phyloP scores from a whole-genome alignment of 1,284 basidiomycete species.

The Tilletia setariae region DNA sequence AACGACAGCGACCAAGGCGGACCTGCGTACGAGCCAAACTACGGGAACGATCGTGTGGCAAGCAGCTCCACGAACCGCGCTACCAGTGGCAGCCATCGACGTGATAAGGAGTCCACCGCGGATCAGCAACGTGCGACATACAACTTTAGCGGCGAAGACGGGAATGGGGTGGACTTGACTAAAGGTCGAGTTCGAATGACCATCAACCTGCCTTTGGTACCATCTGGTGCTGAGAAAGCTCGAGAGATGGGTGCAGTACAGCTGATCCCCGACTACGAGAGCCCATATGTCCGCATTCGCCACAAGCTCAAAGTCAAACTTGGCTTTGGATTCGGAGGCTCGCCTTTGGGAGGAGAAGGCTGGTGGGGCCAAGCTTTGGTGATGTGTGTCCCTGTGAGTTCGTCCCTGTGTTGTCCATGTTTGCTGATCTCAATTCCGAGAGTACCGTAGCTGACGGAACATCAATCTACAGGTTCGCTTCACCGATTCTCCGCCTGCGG shows the following conservation, averaged over 20 bases:
- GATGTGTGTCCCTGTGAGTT: slow-evolving; percentile 48
- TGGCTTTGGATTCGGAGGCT: slow-evolving; percentile 42
- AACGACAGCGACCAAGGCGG: slow-evolving; percentile 22
- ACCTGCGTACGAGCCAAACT: neutral
- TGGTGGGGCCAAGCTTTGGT: slow-evolving; percentile 48
- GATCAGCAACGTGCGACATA: slow-evolving; percentile 45
- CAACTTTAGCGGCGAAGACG: slow-evolving; percentile 47
- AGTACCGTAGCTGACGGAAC: neutral
- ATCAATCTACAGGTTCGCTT: slow-evolving; percentile 31
- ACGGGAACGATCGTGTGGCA: neutral
- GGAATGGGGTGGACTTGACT: slow-evolving; percentile 44
- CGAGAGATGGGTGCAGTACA: slow-evolving; percentile 32
- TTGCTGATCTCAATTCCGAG: neutral
- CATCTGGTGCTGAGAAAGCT: slow-evolving; percentile 28
- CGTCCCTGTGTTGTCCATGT: too few relatives aligned
- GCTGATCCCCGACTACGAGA: slow-evolving; percentile 51
- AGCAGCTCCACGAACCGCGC: neutral
- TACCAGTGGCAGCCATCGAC: slow-evolving; percentile 2
- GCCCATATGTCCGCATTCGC: slow-evolving; percentile 46
- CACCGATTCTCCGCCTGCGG: slow-evolving; percentile 48
- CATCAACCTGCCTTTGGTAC: slow-evolving; percentile 48
- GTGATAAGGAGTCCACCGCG: slow-evolving; percentile 11
- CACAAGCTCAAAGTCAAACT: slow-evolving; percentile 55
- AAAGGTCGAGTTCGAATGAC: slow-evolving; percentile 49
- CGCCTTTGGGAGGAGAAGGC: slow-evolving; percentile 31